Evolutionary conservation across 441 rosid genomes (phyloP), one percentile per base, ranked within the genome.

Genomic region (Eruca vesicaria): DNA sequence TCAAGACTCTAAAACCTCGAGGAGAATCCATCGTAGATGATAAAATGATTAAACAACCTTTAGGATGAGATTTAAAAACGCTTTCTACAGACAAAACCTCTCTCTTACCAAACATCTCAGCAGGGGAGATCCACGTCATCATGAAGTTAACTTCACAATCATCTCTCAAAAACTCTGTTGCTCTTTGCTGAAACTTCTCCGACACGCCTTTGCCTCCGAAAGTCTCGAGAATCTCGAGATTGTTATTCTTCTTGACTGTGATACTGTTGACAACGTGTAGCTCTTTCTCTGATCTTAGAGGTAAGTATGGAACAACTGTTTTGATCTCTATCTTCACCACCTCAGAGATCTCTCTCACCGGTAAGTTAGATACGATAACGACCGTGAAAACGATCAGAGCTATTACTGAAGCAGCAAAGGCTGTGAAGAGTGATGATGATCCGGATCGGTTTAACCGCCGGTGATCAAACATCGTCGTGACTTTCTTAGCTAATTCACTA

Each of bases 51-150:
- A 89, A 62, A 80, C 94, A 89, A 14, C 85, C 89, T 3, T 68
- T 2, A 5, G 87, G 86, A 52, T 89, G 83, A 11, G 84, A 29
- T 43, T 79, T 80, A 65, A 89, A 84, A 7, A 89, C 82, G 16
- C 85, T 86, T 68, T 79, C 89, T 0, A 87, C 31, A 0, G 80
- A 81, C 0, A 86, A 59, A 48, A 80, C 23, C 60, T 89, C 91
- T 64, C 90, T 75, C 15, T 66, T 79, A 18, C 89, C 83, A 10
- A 89, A 87, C 1, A 71, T 50, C 1, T 57, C 74, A 0, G 76
- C 82, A 2, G 84, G 77, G 0, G 94, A 85, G 72, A 89, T 82
- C 94, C 92, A 89, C 9, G 89, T 87, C 94, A 89, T 87, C 84
- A 87, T 86, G 80, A 85, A 82, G 9, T 52, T 82, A 53, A 78